These are phyloP conservation scores for Trichoderma parareesei DNA, from an alignment of 495 filamentous ascomycete species.

Conservation along the genomic window DNA sequence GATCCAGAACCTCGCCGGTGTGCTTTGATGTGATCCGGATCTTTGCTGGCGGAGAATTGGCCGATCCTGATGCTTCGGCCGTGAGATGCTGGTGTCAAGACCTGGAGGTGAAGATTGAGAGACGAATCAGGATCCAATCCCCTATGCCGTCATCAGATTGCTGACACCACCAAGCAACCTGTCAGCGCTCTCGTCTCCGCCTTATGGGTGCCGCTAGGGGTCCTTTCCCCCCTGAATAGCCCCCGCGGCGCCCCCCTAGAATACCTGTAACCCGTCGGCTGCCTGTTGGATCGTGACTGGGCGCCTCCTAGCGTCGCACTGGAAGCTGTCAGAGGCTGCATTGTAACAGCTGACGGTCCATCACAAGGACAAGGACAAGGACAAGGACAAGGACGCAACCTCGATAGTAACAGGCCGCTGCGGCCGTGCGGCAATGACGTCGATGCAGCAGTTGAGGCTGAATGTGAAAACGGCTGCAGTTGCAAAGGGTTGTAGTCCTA, in stretches of 20 bases:
- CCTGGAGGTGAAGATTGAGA: neutral
- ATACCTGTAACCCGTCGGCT: neutral
- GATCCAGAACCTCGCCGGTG: neutral
- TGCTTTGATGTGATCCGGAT: neutral
- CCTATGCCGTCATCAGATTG: neutral
- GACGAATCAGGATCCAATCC: neutral
- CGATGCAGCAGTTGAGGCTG: too few relatives aligned
- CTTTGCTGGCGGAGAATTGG: slow-evolving; percentile 1
- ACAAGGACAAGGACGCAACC: neutral
- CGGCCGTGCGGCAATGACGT: neutral
- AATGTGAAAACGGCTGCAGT: too few relatives aligned
- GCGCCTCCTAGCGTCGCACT: neutral
- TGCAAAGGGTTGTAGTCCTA: too few relatives aligned
- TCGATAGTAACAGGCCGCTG: neutral
- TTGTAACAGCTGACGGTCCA: neutral
- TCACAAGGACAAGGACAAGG: neutral
- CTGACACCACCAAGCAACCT: neutral
- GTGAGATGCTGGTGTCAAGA: neutral
- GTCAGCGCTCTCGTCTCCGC: neutral
- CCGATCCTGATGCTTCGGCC: neutral
- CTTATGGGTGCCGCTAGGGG: slow-evolving; percentile 2
- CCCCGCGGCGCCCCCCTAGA: neutral
- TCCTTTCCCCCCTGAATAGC: too few relatives aligned
- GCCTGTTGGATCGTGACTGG: neutral
- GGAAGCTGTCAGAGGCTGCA: slow-evolving; percentile 1